These are phyloP conservation scores for Lathyrus aphaca DNA, from an alignment of 306 rosid genomes.

Conservation along the genomic window DNA sequence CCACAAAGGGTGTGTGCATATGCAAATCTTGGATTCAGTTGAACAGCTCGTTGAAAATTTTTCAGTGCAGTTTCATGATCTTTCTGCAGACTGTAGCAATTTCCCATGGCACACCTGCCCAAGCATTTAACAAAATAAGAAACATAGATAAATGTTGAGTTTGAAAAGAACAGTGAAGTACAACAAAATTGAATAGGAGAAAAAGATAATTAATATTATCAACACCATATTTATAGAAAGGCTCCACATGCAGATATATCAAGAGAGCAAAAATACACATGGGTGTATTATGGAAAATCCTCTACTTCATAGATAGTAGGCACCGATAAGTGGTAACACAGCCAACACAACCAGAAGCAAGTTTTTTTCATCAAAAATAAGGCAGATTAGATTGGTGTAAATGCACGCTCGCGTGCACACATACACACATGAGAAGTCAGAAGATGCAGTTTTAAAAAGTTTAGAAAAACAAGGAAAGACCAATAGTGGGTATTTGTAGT, in stretches of 20 bases:
- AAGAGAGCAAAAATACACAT: conserved; percentile 13
- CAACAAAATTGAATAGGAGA: conserved; percentile 5
- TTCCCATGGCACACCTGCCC: conserved; percentile 61
- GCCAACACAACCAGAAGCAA: neutral
- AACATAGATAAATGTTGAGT: conserved; percentile 25
- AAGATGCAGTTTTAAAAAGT: conserved; percentile 9
- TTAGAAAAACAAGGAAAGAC: conserved; percentile 5
- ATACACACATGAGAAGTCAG: neutral
- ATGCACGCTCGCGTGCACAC: neutral
- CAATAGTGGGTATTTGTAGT: neutral
- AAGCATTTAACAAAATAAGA: conserved; percentile 32
- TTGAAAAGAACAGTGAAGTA: neutral
- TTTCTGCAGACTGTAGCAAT: conserved; percentile 63
- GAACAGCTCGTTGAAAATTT: conserved; percentile 96
- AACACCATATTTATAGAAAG: conserved; percentile 18
- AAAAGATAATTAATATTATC: conserved; percentile 8
- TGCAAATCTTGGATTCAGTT: conserved; percentile 85
- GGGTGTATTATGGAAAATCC: conserved; percentile 2
- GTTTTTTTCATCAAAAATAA: neutral
- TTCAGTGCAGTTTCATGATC: conserved; percentile 60
- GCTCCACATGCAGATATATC: conserved; percentile 15
- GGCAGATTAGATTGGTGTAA: neutral
- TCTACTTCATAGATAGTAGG: neutral
- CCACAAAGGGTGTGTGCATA: conserved; percentile 99
- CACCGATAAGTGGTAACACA: neutral